phyloP scores from a whole-genome alignment of 139 green algal species.

The Picochlorum sp. region DNA sequence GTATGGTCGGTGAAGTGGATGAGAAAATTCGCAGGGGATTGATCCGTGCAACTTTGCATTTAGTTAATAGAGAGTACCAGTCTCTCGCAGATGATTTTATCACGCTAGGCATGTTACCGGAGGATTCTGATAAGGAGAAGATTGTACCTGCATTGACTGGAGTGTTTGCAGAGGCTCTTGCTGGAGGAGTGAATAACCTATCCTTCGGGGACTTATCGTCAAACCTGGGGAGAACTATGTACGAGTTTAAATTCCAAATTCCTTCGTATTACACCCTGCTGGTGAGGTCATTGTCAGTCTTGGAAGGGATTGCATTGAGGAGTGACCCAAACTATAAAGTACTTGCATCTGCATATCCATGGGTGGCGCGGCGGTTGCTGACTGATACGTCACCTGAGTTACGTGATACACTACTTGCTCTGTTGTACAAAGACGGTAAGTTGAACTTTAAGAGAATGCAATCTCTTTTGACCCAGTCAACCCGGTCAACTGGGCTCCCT shows the following conservation, averaged over 20 bases:
- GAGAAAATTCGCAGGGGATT: constrained; percentile 38
- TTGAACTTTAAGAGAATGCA: constrained; percentile 76
- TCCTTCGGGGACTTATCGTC: constrained; percentile 54
- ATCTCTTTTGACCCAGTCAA: constrained; percentile 60
- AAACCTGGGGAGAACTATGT: constrained; percentile 74
- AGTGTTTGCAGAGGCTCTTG: constrained; percentile 70
- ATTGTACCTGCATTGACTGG: constrained; percentile 66
- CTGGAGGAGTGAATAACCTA: constrained; percentile 72
- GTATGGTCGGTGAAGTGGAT: constrained; percentile 72
- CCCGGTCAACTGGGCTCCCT: constrained; percentile 19
- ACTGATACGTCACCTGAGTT: constrained; percentile 62
- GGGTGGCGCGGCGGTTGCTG: constrained; percentile 72
- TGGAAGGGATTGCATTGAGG: constrained; percentile 85
- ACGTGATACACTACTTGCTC: constrained; percentile 47
- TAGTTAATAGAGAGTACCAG: constrained; percentile 68
- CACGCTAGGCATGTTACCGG: constrained; percentile 68
- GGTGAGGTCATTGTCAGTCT: constrained; percentile 68
- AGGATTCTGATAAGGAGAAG: constrained; percentile 41
- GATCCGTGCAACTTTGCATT: constrained; percentile 75
- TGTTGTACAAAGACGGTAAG: constrained; percentile 65
- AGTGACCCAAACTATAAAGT: constrained; percentile 87
- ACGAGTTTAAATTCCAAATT: constrained; percentile 72
- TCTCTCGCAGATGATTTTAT: constrained; percentile 71
- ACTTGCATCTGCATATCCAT: constrained; percentile 74
- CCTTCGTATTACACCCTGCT: constrained; percentile 86